Conservation (phyloP, 75 land plant genomes). For the Pseudotsuga menziesii region DNA sequence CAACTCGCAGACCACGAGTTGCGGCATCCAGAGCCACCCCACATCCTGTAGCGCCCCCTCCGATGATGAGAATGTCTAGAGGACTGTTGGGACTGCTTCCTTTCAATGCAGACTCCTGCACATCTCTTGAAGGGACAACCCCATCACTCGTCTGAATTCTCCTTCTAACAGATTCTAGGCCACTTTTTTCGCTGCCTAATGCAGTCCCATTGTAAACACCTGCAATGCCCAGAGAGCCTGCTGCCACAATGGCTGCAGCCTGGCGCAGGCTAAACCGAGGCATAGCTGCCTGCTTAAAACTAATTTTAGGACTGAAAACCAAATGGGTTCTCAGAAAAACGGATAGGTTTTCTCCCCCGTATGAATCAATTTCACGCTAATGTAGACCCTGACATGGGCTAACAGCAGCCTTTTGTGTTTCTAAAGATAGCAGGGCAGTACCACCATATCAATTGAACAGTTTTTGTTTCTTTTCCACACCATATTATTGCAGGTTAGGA, state of each 20-base stretch:
- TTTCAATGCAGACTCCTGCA: slow-evolving; percentile 68
- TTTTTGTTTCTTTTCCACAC: background rate
- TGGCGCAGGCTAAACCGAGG: slow-evolving; percentile 15
- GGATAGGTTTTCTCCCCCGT: background rate
- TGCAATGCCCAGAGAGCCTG: slow-evolving; percentile 11
- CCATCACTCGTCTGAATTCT: slow-evolving; percentile 47
- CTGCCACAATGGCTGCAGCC: slow-evolving; percentile 18
- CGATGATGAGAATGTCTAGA: slow-evolving; percentile 80
- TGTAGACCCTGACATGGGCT: background rate
- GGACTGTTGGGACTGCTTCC: slow-evolving; percentile 56
- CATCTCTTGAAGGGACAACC: slow-evolving; percentile 55
- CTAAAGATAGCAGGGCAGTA: slow-evolving; percentile 1
- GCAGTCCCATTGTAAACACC: slow-evolving; percentile 18
- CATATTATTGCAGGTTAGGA: background rate
- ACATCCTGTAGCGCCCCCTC: slow-evolving; percentile 97
- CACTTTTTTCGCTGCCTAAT: slow-evolving; percentile 16
- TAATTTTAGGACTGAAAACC: background rate
- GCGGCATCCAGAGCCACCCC: slow-evolving; percentile 94
- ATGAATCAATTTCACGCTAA: background rate
- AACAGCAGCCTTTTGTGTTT: background rate
- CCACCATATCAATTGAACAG: background rate
- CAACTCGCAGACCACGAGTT: slow-evolving; percentile 87
- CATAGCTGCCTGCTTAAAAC: slow-evolving; percentile 1
- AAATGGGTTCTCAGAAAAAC: background rate
- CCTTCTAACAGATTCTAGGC: slow-evolving; percentile 25